phyloP scores from a whole-genome alignment of 2,329 filamentous ascomycete species.

The Achaetomium macrosporum region DNA sequence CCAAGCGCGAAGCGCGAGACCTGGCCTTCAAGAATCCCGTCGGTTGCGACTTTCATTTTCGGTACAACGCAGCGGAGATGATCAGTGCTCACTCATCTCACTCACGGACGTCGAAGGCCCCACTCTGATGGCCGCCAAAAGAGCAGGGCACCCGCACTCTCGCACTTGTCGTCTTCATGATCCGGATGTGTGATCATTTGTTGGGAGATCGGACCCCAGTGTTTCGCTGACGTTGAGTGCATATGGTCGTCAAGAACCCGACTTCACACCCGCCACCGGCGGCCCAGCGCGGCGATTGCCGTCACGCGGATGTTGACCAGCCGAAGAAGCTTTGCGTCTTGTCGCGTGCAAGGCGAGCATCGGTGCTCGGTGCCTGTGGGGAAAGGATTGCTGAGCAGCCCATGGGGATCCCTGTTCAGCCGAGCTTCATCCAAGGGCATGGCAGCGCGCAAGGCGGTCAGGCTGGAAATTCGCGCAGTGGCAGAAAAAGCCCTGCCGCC shows the following conservation, averaged over 20 bases:
- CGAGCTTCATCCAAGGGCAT: constrained; percentile 2
- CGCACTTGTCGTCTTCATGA: background rate
- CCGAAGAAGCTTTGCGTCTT: no score
- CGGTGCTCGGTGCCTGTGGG: constrained; percentile 7
- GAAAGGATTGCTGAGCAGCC: background rate
- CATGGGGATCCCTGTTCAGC: constrained; percentile 3
- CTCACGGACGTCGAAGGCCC: background rate
- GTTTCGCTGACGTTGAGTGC: background rate
- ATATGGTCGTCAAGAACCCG: background rate
- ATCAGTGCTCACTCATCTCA: constrained; percentile 13
- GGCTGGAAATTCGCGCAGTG: constrained; percentile 15
- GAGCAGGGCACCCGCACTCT: constrained; percentile 1
- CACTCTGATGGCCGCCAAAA: constrained; percentile 1
- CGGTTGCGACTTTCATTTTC: constrained; percentile 4
- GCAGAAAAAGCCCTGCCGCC: constrained; percentile 10
- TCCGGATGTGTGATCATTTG: background rate
- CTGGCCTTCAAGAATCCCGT: background rate
- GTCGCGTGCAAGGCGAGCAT: constrained; percentile 5
- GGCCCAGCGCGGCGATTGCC: background rate
- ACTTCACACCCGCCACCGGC: background rate
- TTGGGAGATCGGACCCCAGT: background rate
- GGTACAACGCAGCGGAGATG: background rate
- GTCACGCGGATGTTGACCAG: background rate
- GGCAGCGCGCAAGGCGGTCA: constrained; percentile 4
- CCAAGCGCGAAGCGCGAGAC: constrained; percentile 14